phyloP scores from a whole-genome alignment of 139 green algal genomes.

The Chlamydomonas sphaeroides region DNA sequence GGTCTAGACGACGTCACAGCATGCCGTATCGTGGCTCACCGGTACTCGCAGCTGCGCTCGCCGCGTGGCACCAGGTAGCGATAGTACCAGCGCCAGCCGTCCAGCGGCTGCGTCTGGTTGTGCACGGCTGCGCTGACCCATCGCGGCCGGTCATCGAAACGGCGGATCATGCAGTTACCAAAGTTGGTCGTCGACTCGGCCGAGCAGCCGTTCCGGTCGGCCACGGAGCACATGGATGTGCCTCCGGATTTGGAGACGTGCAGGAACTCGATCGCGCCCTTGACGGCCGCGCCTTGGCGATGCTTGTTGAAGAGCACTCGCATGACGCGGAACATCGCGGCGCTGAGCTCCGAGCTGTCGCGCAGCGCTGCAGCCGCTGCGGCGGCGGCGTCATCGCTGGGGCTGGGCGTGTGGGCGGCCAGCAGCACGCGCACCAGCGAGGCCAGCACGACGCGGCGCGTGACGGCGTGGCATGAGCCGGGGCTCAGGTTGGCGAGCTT shows the following conservation, averaged over 20 bases:
- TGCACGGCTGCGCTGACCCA: conserved; percentile 14
- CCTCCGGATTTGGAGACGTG: conserved; percentile 39
- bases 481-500: neutral
- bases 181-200: conserved; percentile 25
- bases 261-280: conserved; percentile 38
- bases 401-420: neutral
- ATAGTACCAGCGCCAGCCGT: conserved; percentile 35
- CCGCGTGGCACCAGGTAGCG: conserved; percentile 16
- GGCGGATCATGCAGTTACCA: conserved; percentile 40
- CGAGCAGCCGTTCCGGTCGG: conserved; percentile 24
- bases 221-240: conserved; percentile 30
- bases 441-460: conserved; percentile 21
- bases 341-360: neutral
- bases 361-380: neutral
- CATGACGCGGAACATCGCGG: neutral
- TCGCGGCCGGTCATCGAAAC: conserved; percentile 41
- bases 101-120: neutral
- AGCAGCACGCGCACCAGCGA: conserved; percentile 15
- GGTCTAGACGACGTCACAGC: too few relatives aligned
- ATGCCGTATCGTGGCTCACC: too few relatives aligned
- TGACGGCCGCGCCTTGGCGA: conserved; percentile 15
- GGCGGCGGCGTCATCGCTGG: neutral
- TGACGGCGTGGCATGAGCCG: conserved; percentile 3
- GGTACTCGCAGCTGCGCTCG: conserved; percentile 36
- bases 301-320: conserved; percentile 14